Evolutionary conservation across 2,329 filamentous ascomycete genomes (phyloP).

Genomic region (Pyrenochaeta sp.): DNA sequence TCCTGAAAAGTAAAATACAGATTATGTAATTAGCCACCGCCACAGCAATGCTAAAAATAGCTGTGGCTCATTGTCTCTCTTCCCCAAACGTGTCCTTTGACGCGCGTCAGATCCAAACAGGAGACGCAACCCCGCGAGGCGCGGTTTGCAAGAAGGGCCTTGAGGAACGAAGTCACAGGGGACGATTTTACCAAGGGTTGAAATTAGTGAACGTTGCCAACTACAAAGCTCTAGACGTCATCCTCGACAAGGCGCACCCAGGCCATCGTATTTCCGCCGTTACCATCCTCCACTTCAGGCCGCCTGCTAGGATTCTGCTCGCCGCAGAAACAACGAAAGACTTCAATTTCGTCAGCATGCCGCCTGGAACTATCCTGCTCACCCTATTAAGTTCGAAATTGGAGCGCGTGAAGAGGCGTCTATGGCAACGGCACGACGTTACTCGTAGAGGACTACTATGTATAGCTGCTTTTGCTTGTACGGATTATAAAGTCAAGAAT

Average conservation of each 20-base stretch:
- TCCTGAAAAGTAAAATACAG: no score
- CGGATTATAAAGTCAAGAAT: constrained; percentile 11
- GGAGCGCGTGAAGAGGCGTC: not conserved
- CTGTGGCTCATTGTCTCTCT: no score
- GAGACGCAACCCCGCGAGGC: constrained; percentile 4
- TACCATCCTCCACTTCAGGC: constrained; percentile 2
- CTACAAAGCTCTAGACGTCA: constrained; percentile 8
- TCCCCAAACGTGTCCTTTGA: no score
- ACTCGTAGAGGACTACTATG: constrained; percentile 9
- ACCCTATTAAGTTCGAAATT: constrained; percentile 10
- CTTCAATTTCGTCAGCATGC: constrained; percentile 10
- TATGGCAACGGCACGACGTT: not conserved
- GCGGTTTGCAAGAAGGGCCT: constrained; percentile 9
- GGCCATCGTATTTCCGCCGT: constrained; percentile 8
- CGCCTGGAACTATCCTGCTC: constrained; percentile 7
- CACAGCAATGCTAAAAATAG: no score
- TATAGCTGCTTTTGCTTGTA: constrained; percentile 6
- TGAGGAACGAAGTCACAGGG: constrained; percentile 10
- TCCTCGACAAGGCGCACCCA: constrained; percentile 8
- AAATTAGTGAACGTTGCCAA: constrained; percentile 9
- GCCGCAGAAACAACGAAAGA: constrained; percentile 7
- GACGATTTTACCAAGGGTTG: constrained; percentile 9
- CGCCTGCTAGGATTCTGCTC: constrained; percentile 6
- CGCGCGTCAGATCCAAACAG: no score
- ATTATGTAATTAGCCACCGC: no score